A percentile compares a stretch with the other conserved stretches of the same genome.
Evolutionary conservation across 148 eudicot genomes (phyloP).

Genomic region (Pharnaceum exiguum): DNA sequence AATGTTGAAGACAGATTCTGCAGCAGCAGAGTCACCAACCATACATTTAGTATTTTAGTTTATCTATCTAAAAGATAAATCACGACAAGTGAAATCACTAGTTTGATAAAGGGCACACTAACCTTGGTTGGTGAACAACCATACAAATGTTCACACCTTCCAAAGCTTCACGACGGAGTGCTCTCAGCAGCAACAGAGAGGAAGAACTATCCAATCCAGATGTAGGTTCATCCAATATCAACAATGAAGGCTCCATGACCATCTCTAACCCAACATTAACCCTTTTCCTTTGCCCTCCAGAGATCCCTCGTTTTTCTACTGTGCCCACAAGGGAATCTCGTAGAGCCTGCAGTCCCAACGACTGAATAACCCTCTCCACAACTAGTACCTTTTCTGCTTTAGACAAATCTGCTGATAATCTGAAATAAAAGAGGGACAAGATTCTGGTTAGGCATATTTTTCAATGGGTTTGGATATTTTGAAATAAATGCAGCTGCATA

Average conservation of each 20-base stretch:
- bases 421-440: slow-evolving; percentile 11
- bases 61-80: no score
- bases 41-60: no score
- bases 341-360: slow-evolving; percentile 59
- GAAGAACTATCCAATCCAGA: slow-evolving; percentile 88
- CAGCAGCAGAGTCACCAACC: no score
- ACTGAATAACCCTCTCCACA: slow-evolving; percentile 69
- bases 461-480: background rate
- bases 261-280: slow-evolving; percentile 85
- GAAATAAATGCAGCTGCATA: no score
- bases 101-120: background rate
- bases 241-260: slow-evolving; percentile 86
- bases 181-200: slow-evolving; percentile 62
- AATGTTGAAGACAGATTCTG: no score
- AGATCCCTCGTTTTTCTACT: slow-evolving; percentile 82
- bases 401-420: slow-evolving; percentile 56
- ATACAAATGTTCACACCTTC: slow-evolving; percentile 83
- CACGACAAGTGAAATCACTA: no score
- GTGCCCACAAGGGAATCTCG: slow-evolving; percentile 78
- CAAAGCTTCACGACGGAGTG: slow-evolving; percentile 85
- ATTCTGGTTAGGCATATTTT: background rate
- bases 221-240: slow-evolving; percentile 81
- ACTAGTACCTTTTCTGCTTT: slow-evolving; percentile 71
- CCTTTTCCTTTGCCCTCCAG: slow-evolving; percentile 83
- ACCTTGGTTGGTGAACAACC: slow-evolving; percentile 94